Evolutionary conservation across 2,329 filamentous ascomycete genomes (phyloP), one percentile per base, ranked within the genome.

Genomic region (Trichoderma sp.): DNA sequence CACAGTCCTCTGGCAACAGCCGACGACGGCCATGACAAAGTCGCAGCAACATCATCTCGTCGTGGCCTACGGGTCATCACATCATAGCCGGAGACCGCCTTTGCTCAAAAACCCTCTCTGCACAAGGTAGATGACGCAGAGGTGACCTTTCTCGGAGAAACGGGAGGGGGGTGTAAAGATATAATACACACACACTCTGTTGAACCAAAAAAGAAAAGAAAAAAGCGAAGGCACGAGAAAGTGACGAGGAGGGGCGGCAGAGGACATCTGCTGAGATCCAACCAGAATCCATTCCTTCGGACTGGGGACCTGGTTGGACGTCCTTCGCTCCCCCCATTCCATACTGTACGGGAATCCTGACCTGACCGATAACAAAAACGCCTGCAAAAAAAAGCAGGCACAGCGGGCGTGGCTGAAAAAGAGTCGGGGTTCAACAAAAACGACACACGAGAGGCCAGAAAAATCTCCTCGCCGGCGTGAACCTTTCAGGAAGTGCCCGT

Each of bases 51-150:
- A 14, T 58, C 56, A 32, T 60, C 30, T 60, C 11, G 11, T 21
- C 18, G 9, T 34, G 57, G 30, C 28, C 28, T 60, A 21, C 36
- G 36, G 57, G 57, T 61, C 58, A 61, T 36, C 57, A 53, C 47
- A 61, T 61, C n/a, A 36, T 61, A 60, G 57, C 57, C 57, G 57
- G 56, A 60, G 57, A 60, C 57, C 57, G 57, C 57, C 57, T 60
- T 60, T 60, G 58, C 32, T 53, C 47, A 53, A 61, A 61, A 36
- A 61, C 30, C 32, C 58, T 30, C 8, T 47, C 15, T 32, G 61
- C 61, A n/a, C 28, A 21, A n/a, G 47, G 21, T 24, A 53, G 36
- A 67, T 58, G 64, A 58, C 51, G 32, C 51, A 66, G 63, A 39
- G 47, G 51, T 32, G 32, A 30, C 32, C 34, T 24, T 43, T 43